Conservation (phyloP, 306 rosid species). For the Psophocarpus tetragonolobus region DNA sequence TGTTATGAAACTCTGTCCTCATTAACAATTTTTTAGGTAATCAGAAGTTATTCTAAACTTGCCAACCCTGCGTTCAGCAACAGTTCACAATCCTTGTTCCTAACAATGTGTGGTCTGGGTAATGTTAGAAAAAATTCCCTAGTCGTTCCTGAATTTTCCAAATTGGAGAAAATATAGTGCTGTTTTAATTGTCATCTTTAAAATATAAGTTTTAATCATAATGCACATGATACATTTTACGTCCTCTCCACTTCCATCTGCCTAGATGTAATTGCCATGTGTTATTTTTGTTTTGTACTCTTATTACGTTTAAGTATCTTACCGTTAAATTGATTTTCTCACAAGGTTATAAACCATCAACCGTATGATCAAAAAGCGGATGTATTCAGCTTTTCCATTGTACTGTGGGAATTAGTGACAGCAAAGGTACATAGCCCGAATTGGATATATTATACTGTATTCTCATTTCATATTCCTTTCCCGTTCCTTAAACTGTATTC, state of each 20-base stretch:
- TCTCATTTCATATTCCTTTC: constrained; percentile 21
- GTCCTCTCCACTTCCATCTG: constrained; percentile 6
- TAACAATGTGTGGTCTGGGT: not conserved
- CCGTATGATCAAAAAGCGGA: constrained; percentile 98
- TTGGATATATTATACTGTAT: constrained; percentile 8
- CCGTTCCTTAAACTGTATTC: not conserved
- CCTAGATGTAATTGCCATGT: constrained; percentile 4
- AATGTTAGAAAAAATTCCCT: not conserved
- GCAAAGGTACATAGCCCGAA: constrained; percentile 67
- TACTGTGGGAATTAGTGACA: constrained; percentile 96
- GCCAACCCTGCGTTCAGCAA: no score
- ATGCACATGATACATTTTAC: not conserved
- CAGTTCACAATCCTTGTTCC: not conserved
- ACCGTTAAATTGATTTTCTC: constrained; percentile 37
- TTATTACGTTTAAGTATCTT: constrained; percentile 35
- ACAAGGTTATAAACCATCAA: constrained; percentile 95
- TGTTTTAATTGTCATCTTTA: not conserved
- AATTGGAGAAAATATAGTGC: not conserved
- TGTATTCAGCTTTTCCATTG: constrained; percentile 94
- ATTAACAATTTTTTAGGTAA: no score
- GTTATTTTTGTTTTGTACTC: constrained; percentile 14
- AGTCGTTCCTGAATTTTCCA: not conserved
- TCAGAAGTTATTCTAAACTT: no score
- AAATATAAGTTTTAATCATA: not conserved
- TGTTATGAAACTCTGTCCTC: no score